Percentiles rank a stretch among this genome's conserved stretches.
These are phyloP conservation scores for Tetrahymena thermophila DNA, from an alignment of 73 alveolate genomes.

Conservation along the genomic window DNA sequence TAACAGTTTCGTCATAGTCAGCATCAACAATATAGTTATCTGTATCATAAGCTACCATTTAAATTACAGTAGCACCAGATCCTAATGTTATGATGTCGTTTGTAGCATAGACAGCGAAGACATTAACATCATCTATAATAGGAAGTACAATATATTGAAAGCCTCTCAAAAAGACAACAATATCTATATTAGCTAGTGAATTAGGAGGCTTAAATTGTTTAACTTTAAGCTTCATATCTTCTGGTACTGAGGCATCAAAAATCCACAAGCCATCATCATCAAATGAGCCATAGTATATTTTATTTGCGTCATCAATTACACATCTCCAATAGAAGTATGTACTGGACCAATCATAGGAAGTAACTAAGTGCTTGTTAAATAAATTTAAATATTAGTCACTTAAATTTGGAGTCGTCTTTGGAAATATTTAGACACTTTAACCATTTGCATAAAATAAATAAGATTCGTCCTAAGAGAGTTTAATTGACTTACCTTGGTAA, in stretches of 20 bases:
- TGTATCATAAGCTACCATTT: background rate
- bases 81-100: background rate
- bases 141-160: background rate
- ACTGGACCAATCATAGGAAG: background rate
- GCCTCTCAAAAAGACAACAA: background rate
- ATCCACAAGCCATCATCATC: constrained; percentile 1
- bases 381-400: background rate
- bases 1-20: background rate
- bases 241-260: background rate
- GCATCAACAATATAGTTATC: background rate
- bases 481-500: background rate
- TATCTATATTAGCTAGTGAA: background rate
- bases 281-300: background rate
- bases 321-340: background rate
- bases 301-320: background rate
- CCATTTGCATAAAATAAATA: background rate
- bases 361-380: background rate
- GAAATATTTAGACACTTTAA: background rate
- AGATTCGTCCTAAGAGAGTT: background rate
- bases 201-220: background rate
- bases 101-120: background rate
- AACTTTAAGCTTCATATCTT: background rate
- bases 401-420: background rate
- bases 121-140: background rate
- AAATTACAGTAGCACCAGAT: background rate